Evolutionary conservation across 495 filamentous ascomycete species (phyloP).

Genomic region (Patellaria atrata): DNA sequence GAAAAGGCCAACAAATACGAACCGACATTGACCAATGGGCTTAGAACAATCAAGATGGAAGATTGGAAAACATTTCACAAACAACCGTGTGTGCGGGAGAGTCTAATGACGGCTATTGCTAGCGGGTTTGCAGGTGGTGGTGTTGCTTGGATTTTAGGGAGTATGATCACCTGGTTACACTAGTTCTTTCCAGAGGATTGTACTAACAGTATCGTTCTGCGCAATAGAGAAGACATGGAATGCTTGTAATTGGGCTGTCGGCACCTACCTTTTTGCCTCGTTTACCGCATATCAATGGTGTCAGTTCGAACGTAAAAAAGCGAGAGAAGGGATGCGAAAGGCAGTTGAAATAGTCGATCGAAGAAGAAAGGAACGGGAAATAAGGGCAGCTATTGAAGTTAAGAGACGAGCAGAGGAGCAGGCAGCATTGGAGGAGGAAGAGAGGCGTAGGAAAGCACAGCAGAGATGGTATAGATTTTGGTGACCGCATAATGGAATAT

Average conservation of each 20-base stretch:
- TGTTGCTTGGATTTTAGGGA: conserved; percentile 55
- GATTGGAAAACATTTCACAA: conserved; percentile 65
- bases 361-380: conserved; percentile 47
- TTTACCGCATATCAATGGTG: conserved; percentile 67
- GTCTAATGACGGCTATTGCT: conserved; percentile 68
- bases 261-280: conserved; percentile 49
- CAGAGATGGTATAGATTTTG: no score
- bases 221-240: conserved; percentile 36
- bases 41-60: conserved; percentile 47
- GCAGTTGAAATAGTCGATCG: conserved; percentile 65
- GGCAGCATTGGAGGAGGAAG: conserved; percentile 24
- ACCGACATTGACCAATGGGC: conserved; percentile 44
- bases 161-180: conserved; percentile 40
- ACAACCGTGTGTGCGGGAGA: conserved; percentile 69
- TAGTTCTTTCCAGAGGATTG: no score
- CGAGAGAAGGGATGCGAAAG: conserved; percentile 63
- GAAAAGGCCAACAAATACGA: conserved; percentile 26
- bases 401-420: conserved; percentile 37
- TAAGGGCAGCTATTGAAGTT: conserved; percentile 37
- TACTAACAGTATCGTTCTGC: no score
- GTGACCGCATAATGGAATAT: no score
- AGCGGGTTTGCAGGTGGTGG: conserved; percentile 61
- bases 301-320: conserved; percentile 50
- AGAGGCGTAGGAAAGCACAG: conserved; percentile 21
- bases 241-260: conserved; percentile 74